Percentiles rank a stretch among this genome's conserved stretches.
Conservation (phyloP, 257 asterid species). For the Capsicum baccatum region DNA sequence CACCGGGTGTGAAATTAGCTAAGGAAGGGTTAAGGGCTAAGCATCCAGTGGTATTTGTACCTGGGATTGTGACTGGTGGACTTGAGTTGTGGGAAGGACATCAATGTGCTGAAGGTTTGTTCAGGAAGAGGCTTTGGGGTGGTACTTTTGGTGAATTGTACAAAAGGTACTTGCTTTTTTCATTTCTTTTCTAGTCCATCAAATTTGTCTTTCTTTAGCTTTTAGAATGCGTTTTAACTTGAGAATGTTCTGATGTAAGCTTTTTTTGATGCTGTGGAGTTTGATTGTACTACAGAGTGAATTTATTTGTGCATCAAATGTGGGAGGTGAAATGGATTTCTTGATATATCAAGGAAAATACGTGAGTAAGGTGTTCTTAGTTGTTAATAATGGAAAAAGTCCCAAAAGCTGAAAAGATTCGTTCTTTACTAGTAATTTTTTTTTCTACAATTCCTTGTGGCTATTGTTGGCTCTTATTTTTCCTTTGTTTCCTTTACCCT, state of each 20-base stretch:
- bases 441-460: neutral
- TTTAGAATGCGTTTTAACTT: neutral
- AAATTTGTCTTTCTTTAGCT: neutral
- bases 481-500: neutral
- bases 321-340: neutral
- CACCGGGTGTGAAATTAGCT: conserved; percentile 80
- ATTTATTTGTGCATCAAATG: neutral
- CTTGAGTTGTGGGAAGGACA: conserved; percentile 95
- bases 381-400: neutral
- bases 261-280: neutral
- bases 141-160: conserved; percentile 89
- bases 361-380: conserved; percentile 1
- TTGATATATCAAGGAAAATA: neutral
- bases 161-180: conserved; percentile 52
- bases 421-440: neutral
- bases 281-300: neutral
- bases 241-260: neutral
- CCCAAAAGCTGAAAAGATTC: conserved; percentile 12
- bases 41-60: conserved; percentile 94
- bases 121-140: conserved; percentile 92
- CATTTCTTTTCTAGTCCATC: neutral
- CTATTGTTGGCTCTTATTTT: neutral
- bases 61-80: conserved; percentile 94
- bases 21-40: conserved; percentile 74
- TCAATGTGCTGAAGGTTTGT: conserved; percentile 88